Evolutionary conservation across 169 alveolate genomes (phyloP), one percentile per base, ranked within the genome.

Genomic region (Miamiensis avidus): DNA sequence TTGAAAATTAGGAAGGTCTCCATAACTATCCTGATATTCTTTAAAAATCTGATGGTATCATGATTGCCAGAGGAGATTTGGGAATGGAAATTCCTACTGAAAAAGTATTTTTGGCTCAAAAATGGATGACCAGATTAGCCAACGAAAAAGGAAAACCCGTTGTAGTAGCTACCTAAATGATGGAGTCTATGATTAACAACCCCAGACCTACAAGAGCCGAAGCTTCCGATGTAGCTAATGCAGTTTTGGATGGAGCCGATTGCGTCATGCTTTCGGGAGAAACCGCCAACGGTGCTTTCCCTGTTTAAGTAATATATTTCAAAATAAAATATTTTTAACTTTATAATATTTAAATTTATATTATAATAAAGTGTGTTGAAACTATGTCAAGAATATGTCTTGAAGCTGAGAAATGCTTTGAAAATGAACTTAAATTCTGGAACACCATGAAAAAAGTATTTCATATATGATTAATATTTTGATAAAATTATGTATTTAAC

Each of bases 191-290:
- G 99, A 96, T 97, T 31, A 96, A 95, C 30, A 98, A 98, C 83
- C 99, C 99, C 27, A 93, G 99, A 87, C 99, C 99, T 26, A 98
- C 99, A 25, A 96, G 99, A 78, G 99, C 99, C 20, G 99, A 99
- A 91, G 99, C 99, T 34, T 94, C 99, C 4, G 99, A 99, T 96
- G 99, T 99, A 78, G 99, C 99, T 82, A 99, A 99, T 89, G 99
- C 99, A 0, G 99, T 99, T 29, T 88, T 98, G 65, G 99, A 99
- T 89, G 99, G 99, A 73, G 91, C 99, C 25, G 99, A 99, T 89
- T 97, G 99, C 34, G 99, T 98, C 30, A 96, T 98, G 99, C 95
- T 97, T 29, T 93, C 98, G 25, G 99, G 99, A 1, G 99, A 98
- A 89, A 96, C 99, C 16, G 99, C 99, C 16, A 89, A 85, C 78